Base-by-base conservation (phyloP, 2,329 filamentous ascomycete species). In the Phaeosphaeria sp. region DNA sequence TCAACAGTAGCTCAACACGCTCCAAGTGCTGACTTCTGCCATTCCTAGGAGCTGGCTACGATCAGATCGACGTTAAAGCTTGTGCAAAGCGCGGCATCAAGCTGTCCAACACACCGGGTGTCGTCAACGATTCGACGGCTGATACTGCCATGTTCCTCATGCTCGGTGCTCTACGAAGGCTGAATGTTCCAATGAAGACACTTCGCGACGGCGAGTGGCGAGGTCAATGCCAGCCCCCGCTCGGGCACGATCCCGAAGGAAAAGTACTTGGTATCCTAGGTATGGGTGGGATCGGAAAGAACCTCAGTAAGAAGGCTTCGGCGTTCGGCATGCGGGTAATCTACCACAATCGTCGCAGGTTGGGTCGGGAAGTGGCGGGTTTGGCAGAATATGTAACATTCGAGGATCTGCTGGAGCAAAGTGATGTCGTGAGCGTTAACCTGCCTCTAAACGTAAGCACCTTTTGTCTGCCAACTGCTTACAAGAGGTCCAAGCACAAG, bases 281-380 rank as follows among this genome's bases (percentile, higher is more conserved):
- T 6, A 94, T 95, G 91, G 92, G 92, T 20, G 91, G 92, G 2
- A 95, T 96, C 59, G 92, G 92, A 0, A 82, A 89, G 36, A 92
- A 92, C 69, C 77, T 95, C 67, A 91, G 89, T 72, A 85, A 81
- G 73, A 93, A 93, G 77, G 90, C 89, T 2, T 82, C 86, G 53
- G 90, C 83, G 0, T 93, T 96, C 72, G 90, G 89, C 11, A 93
- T 95, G 90, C 84, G 77, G 44, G 83, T 91, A 13, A 83, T 88
- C 49, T 95, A 96, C 69, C 83, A 92, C 70, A 95, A 95, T 74
- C 86, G 92, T 7, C 84, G 79, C 1, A 77, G 81, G 66, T 76
- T 95, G 63, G 79, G 77, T 18, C 80, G 83, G 1, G 86, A 88
- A 55, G 59, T 84, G 50, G 82, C 74, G 4, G 82, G 78, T 1